Conservation (phyloP, 805 yeast genomes). For the Candida ulmi region DNA sequence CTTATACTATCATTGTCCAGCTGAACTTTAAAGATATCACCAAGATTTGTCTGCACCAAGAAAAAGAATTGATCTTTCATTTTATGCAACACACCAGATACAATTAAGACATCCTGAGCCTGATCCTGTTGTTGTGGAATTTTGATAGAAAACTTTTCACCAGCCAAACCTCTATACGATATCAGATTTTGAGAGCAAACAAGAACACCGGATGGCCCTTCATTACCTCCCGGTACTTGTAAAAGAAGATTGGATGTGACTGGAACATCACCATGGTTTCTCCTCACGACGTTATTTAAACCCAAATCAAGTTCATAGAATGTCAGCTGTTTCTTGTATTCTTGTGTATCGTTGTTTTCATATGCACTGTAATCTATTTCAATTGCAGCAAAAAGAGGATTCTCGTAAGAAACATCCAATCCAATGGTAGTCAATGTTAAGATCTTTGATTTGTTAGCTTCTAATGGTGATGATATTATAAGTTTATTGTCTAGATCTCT, state of each 20-base stretch:
- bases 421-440: constrained; percentile 52
- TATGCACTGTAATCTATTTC: constrained; percentile 51
- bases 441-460: constrained; percentile 45
- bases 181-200: constrained; percentile 55
- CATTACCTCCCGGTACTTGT: constrained; percentile 68
- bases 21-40: constrained; percentile 71
- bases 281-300: constrained; percentile 63
- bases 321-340: constrained; percentile 35
- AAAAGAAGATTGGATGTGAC: constrained; percentile 45
- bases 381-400: constrained; percentile 79
- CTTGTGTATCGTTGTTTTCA: constrained; percentile 22
- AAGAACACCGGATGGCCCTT: constrained; percentile 66
- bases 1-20: constrained; percentile 22
- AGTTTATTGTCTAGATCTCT: constrained; percentile 41
- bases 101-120: constrained; percentile 30
- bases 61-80: constrained; percentile 59
- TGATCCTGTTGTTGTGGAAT: constrained; percentile 45
- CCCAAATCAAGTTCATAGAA: constrained; percentile 86
- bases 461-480: constrained; percentile 67
- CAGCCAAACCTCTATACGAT: constrained; percentile 41
- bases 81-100: constrained; percentile 59
- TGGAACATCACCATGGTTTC: constrained; percentile 35
- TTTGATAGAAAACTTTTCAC: constrained; percentile 36
- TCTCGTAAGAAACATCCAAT: constrained; percentile 72
- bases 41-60: constrained; percentile 61